Base-by-base conservation (phyloP, 2,329 filamentous ascomycete species). In the Plenodomus lindquistii region DNA sequence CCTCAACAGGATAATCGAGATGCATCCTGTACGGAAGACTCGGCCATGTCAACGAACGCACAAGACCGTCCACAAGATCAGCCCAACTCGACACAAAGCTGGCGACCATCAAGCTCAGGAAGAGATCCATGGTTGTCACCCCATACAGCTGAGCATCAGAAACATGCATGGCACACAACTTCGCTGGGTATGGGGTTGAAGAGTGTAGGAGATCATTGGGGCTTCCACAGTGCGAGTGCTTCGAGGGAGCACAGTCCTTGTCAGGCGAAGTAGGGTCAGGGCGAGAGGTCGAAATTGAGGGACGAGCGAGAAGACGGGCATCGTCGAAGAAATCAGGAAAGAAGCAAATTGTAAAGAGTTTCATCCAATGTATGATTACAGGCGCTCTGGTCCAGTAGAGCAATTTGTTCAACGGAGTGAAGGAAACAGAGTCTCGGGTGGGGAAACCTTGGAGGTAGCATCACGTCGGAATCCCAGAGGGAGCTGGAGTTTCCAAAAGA, bases 401-500 rank as follows among this genome's bases (percentile, higher is more conserved):
- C n/a, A n/a, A n/a, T n/a, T n/a, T n/a, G n/a, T n/a, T n/a, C n/a
- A n/a, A n/a, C n/a, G n/a, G n/a, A n/a, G n/a, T n/a, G n/a, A n/a
- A n/a, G n/a, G n/a, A n/a, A n/a, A n/a, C n/a, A n/a, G n/a, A n/a
- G n/a, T n/a, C n/a, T n/a, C n/a, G n/a, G n/a, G n/a, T n/a, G n/a
- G n/a, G n/a, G n/a, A n/a, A n/a, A n/a, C n/a, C n/a, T n/a, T n/a
- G n/a, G n/a, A n/a, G n/a, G n/a, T n/a, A n/a, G n/a, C n/a, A n/a
- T 31, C 27, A 31, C 27, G 11, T 8, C 15, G 11, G 27, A 13
- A 31, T 31, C 6, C 15, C 6, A 8, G 10, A 8, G 4, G 10
- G 4, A 15, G 27, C 11, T 11, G 27, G 22, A 15, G 27, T 31
- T 7, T 31, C 27, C 27, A 41, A 54, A 38, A 44, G 27, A 56